A percentile compares a stretch with the other conserved stretches of the same genome.
phyloP scores from a whole-genome alignment of 2,329 filamentous ascomycete species.

The Aspergillus sp. region DNA sequence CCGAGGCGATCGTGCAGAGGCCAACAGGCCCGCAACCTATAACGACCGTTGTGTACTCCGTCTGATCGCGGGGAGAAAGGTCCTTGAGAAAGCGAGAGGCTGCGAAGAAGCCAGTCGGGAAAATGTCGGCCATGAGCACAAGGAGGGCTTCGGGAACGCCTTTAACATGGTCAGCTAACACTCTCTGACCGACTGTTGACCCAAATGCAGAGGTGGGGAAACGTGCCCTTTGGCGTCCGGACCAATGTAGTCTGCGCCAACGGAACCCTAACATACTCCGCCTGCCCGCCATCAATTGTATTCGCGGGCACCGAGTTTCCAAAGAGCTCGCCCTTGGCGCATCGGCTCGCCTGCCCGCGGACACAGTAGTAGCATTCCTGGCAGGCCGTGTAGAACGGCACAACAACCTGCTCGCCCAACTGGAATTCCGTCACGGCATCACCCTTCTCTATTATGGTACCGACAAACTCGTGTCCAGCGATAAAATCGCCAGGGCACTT shows the following conservation, averaged over 20 bases:
- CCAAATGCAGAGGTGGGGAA: neutral
- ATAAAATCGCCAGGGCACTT: neutral
- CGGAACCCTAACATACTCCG: neutral
- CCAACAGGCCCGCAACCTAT: slow-evolving; percentile 84
- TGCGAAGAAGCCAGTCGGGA: slow-evolving; percentile 76
- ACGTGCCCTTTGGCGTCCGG: neutral
- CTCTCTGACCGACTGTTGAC: neutral
- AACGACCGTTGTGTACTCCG: slow-evolving; percentile 60
- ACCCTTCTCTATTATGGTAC: neutral
- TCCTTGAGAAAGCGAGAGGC: slow-evolving; percentile 73
- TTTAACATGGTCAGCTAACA: neutral
- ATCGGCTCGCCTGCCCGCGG: neutral
- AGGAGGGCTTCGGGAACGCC: neutral
- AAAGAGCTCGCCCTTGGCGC: neutral
- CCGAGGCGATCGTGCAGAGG: slow-evolving; percentile 70
- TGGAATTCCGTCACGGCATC: neutral
- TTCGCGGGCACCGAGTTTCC: neutral
- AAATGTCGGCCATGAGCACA: slow-evolving; percentile 7
- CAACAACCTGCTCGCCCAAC: neutral
- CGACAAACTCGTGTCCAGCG: neutral
- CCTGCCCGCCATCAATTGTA: neutral
- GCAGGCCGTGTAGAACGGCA: neutral
- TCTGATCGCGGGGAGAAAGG: slow-evolving; percentile 54
- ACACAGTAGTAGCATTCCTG: neutral
- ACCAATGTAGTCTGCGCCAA: neutral